These are phyloP conservation scores for Mycena leptocephala DNA, from an alignment of 768 basidiomycete species.

Conservation along the genomic window DNA sequence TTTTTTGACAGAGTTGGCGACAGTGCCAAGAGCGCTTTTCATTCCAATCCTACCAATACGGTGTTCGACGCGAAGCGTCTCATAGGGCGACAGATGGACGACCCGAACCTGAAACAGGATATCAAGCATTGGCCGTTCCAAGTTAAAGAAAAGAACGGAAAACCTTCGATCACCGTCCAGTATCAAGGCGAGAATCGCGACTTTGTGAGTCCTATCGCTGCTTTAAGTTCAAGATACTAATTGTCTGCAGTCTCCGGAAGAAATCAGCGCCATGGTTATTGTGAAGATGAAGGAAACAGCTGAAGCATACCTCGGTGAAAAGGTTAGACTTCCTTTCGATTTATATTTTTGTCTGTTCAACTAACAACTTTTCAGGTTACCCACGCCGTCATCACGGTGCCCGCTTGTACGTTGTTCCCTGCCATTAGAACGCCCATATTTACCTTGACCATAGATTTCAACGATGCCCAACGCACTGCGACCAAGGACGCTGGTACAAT, in stretches of 20 bases:
- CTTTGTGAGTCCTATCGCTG: conserved; percentile 53
- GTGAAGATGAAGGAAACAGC: conserved; percentile 82
- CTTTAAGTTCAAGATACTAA: not conserved
- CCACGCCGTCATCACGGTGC: conserved; percentile 73
- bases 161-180: conserved; percentile 66
- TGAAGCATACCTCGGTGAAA: conserved; percentile 77
- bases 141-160: conserved; percentile 53
- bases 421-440: conserved; percentile 32
- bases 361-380: conserved; percentile 44
- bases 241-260: conserved; percentile 67
- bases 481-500: conserved; percentile 80
- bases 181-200: conserved; percentile 63
- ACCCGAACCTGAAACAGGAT: conserved; percentile 61
- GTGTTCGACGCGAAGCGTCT: conserved; percentile 72
- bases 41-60: conserved; percentile 64
- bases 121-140: conserved; percentile 61
- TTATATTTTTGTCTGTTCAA: not conserved
- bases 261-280: conserved; percentile 79
- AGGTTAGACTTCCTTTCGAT: conserved; percentile 46
- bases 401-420: conserved; percentile 61
- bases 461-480: conserved; percentile 78
- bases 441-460: conserved; percentile 64
- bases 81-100: conserved; percentile 63
- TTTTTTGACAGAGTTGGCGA: conserved; percentile 53
- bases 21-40: conserved; percentile 61